phyloP scores from a whole-genome alignment of 2,329 filamentous ascomycete genomes.

The Capronia coronata region DNA sequence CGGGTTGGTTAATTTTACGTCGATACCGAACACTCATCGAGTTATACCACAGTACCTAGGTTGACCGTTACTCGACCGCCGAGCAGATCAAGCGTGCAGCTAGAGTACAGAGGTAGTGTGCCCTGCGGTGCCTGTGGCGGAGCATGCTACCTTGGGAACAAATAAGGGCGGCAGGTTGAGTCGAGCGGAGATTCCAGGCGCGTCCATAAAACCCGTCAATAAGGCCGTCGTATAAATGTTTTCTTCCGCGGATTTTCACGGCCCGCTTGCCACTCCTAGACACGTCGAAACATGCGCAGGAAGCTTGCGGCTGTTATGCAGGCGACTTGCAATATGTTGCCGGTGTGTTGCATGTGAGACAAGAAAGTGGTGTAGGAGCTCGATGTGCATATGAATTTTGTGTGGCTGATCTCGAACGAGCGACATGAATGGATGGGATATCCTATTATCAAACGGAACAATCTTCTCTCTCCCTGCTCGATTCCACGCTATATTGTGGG shows the following conservation, averaged over 20 bases:
- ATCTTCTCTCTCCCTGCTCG: background rate
- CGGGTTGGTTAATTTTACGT: too few species aligned
- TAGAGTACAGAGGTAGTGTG: background rate
- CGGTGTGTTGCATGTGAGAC: slow-evolving; percentile 18
- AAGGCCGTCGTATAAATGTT: slow-evolving; percentile 3
- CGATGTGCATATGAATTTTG: slow-evolving; percentile 12
- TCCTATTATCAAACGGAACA: background rate
- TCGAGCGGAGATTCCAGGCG: slow-evolving; percentile 12
- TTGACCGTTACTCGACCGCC: too few species aligned
- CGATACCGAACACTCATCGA: too few species aligned
- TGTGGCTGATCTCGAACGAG: slow-evolving; percentile 9
- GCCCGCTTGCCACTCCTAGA: slow-evolving; percentile 3
- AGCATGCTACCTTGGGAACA: background rate
- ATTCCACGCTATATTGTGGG: background rate
- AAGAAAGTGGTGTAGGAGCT: background rate
- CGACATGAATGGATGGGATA: slow-evolving; percentile 1
- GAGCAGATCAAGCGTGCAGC: background rate
- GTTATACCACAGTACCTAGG: too few species aligned
- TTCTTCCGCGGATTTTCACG: background rate
- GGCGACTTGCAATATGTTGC: slow-evolving; percentile 10
- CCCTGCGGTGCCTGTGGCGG: background rate
- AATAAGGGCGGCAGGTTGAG: slow-evolving; percentile 11
- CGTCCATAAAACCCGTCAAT: slow-evolving; percentile 9
- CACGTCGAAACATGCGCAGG: slow-evolving; percentile 18
- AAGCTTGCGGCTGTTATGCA: slow-evolving; percentile 6